Evolutionary conservation across 176 grass and related monocot species (phyloP).

Genomic region (Stipa capillata): DNA sequence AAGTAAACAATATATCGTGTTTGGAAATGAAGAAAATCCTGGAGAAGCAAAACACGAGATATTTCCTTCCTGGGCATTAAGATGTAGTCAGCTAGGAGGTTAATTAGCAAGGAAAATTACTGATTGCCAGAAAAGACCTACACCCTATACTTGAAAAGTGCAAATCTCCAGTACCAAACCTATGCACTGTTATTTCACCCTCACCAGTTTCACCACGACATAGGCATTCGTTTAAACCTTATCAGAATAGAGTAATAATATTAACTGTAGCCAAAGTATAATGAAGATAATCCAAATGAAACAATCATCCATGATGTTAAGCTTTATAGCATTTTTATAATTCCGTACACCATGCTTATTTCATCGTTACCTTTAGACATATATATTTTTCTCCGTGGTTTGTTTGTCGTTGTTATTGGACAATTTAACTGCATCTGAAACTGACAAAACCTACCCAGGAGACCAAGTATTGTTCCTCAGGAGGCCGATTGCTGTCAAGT

Average conservation of each 20-base stretch:
- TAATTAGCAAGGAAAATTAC: not conserved
- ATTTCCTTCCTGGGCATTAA: conserved; percentile 1
- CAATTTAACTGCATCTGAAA: conserved; percentile 11
- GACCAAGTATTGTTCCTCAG: conserved; percentile 55
- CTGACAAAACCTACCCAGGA: conserved; percentile 54
- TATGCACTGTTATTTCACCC: not conserved
- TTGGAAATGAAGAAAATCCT: not conserved
- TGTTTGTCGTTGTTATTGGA: not conserved
- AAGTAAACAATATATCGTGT: not conserved
- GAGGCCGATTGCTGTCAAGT: conserved; percentile 39
- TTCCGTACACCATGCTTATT: not conserved
- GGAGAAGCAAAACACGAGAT: not conserved
- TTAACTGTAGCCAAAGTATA: not conserved
- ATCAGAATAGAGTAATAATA: no score
- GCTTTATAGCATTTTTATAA: not conserved
- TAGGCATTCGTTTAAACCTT: not conserved
- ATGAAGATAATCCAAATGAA: not conserved
- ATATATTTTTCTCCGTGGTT: no score
- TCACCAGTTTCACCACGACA: not conserved
- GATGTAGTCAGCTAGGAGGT: not conserved
- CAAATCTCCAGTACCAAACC: not conserved
- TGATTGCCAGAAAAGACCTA: no score
- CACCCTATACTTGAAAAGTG: no score
- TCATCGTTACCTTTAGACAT: not conserved
- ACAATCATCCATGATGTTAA: not conserved